Evolutionary conservation across 768 basidiomycete species (phyloP).

Genomic region (Phaffia tasmanica): DNA sequence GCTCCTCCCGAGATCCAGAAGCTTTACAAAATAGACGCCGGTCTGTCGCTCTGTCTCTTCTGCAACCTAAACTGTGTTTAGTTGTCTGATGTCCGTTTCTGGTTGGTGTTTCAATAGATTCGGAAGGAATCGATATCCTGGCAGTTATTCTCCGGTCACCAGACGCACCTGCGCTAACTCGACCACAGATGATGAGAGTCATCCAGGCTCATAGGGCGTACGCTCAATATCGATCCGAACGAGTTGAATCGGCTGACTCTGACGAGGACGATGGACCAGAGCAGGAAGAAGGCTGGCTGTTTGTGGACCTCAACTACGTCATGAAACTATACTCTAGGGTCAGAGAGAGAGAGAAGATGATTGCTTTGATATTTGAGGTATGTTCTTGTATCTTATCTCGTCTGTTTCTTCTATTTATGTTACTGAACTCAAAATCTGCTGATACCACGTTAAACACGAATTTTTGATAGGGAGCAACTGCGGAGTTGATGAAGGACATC

Average conservation of each 20-base stretch:
- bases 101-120: neutral
- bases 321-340: constrained; percentile 65
- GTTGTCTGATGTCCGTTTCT: neutral
- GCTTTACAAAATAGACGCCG: constrained; percentile 65
- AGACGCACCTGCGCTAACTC: constrained; percentile 61
- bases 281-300: constrained; percentile 92
- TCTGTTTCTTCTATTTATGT: neutral
- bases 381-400: constrained; percentile 25
- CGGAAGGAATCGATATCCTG: constrained; percentile 51
- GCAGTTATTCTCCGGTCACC: constrained; percentile 67
- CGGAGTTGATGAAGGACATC: constrained; percentile 92
- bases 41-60: constrained; percentile 41
- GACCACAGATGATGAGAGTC: constrained; percentile 69
- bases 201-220: constrained; percentile 69
- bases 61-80: neutral
- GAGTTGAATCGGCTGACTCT: constrained; percentile 58
- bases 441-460: no score
- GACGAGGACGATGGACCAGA: constrained; percentile 78
- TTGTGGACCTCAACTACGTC: constrained; percentile 77
- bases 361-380: constrained; percentile 90
- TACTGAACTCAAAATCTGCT: neutral
- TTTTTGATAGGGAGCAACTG: constrained; percentile 64
- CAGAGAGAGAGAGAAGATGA: constrained; percentile 79
- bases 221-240: constrained; percentile 55
- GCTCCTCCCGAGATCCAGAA: constrained; percentile 81